Evolutionary conservation across 1,139 yeast genomes (phyloP).

Genomic region (Candida glucosophila): DNA sequence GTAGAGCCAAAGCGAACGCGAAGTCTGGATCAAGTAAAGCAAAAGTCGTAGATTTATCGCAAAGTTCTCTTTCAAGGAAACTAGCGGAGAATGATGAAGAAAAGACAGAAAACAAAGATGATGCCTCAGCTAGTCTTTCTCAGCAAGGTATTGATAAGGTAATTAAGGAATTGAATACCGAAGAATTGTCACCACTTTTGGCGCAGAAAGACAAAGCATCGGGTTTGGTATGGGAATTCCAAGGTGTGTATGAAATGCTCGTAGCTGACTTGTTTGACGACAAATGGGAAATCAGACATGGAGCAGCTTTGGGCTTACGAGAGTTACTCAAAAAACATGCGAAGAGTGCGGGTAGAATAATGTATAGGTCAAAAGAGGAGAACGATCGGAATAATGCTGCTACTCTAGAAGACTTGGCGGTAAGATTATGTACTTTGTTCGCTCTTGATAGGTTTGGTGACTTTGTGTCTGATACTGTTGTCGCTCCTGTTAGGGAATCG

Average conservation of each 20-base stretch:
- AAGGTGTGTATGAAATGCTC: slow-evolving; percentile 84
- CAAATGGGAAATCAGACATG: slow-evolving; percentile 93
- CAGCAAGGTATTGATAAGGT: slow-evolving; percentile 77
- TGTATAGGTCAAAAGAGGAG: slow-evolving; percentile 50
- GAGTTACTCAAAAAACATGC: slow-evolving; percentile 85
- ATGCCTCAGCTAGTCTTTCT: slow-evolving; percentile 52
- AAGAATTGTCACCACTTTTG: slow-evolving; percentile 61
- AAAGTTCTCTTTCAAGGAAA: slow-evolving; percentile 64
- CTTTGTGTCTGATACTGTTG: slow-evolving; percentile 94
- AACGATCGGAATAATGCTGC: slow-evolving; percentile 59
- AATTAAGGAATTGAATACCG: slow-evolving; percentile 71
- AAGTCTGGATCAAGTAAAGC: slow-evolving; percentile 46
- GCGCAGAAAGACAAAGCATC: slow-evolving; percentile 71
- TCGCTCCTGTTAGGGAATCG: slow-evolving; percentile 96
- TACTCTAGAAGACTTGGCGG: slow-evolving; percentile 82
- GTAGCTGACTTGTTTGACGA: slow-evolving; percentile 77
- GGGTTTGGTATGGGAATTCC: slow-evolving; percentile 88
- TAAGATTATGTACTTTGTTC: slow-evolving; percentile 76
- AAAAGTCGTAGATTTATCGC: slow-evolving; percentile 66
- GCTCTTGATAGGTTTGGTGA: slow-evolving; percentile 96
- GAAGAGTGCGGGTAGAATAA: slow-evolving; percentile 73
- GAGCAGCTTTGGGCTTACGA: slow-evolving; percentile 87
- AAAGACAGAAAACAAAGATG: slow-evolving; percentile 10
- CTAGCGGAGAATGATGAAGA: slow-evolving; percentile 31
- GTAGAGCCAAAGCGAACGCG: slow-evolving; percentile 80